phyloP scores from a whole-genome alignment of 1,284 basidiomycete genomes.

The Mycosarcoma mackinlayi region DNA sequence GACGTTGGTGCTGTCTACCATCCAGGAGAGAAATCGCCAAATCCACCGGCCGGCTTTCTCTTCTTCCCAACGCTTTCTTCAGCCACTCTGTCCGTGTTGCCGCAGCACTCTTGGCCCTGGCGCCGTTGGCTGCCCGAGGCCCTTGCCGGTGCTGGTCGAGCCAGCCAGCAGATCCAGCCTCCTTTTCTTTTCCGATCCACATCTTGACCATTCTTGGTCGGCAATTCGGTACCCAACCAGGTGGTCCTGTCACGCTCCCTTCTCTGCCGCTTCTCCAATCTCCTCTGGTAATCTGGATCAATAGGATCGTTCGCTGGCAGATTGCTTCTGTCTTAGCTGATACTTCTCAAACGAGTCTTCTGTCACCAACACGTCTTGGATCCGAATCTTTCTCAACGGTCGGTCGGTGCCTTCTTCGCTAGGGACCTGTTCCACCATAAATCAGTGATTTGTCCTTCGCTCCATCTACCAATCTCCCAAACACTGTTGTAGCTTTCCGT shows the following conservation, averaged over 20 bases:
- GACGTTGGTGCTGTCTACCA: slow-evolving; percentile 40
- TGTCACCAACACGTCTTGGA: slow-evolving; percentile 52
- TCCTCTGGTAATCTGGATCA: slow-evolving; percentile 39
- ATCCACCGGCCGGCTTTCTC: slow-evolving; percentile 26
- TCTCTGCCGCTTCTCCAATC: slow-evolving; percentile 55
- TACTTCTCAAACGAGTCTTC: slow-evolving; percentile 63
- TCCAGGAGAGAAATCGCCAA: slow-evolving; percentile 61
- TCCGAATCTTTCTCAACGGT: slow-evolving; percentile 82
- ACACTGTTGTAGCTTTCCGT: slow-evolving; percentile 90
- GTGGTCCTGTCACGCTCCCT: slow-evolving; percentile 64
- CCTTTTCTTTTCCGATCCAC: neutral
- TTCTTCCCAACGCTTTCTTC: slow-evolving; percentile 10
- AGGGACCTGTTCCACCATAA: slow-evolving; percentile 82
- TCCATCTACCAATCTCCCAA: slow-evolving; percentile 90
- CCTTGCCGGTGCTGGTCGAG: slow-evolving; percentile 30
- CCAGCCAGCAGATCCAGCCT: slow-evolving; percentile 2
- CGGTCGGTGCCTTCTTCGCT: slow-evolving; percentile 85
- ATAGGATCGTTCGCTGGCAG: slow-evolving; percentile 42
- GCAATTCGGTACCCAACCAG: slow-evolving; percentile 54
- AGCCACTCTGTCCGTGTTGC: neutral
- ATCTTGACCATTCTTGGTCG: neutral
- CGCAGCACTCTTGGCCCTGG: neutral
- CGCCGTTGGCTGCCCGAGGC: slow-evolving; percentile 2
- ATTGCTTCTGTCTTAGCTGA: slow-evolving; percentile 31
- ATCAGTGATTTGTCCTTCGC: slow-evolving; percentile 80